Evolutionary conservation across 2,329 filamentous ascomycete species (phyloP), one percentile per base, ranked within the genome.

Genomic region (Pezicula neosporulosa): DNA sequence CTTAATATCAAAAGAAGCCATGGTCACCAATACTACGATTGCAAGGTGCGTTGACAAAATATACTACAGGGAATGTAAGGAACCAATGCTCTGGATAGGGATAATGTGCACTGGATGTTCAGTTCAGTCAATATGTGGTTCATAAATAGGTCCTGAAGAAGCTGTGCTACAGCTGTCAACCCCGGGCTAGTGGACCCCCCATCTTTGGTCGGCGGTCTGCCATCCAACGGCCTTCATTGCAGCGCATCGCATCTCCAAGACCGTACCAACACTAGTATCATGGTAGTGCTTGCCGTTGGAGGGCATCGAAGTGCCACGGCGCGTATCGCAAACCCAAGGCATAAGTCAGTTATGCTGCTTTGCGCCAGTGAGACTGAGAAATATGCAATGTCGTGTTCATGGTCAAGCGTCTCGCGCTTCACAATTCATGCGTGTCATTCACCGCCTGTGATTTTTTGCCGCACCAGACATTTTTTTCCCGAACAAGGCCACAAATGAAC

Each of bases 1-100:
- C 8, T 73, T 62, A 45, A 89, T 74, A 58, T 86, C 74, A 59
- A 88, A 79, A 15, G 54, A 52, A 38, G 45, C 48, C 63, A 65
- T 65, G 37, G 52, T 60, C 18, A n/a, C 19, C 12, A 33, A 49
- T 43, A 24, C 5, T 24, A 24, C 7, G 7, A 4, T 24, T 24
- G 24, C 24, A 24, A 24, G 3, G 24, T 24, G 7, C 24, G 1
- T 6, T 24, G 24, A 24, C 24, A 4, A 24, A 24, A 24, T 4
- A 24, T 24, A 6, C 24, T 24, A 24, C 7, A 6, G 7, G 24
- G 24, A 24, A 24, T 6, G 24, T 24, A 24, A 6, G 7, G 24
- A 24, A 24, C 24, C 3, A 24, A 24, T 6, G 7, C 24, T 24
- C 24, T 4, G 24, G 1, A 24, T 6, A 24, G 24, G 24, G 24